Base-by-base conservation (phyloP, 2,329 filamentous ascomycete species). In the Beauveria pseudobassiana region DNA sequence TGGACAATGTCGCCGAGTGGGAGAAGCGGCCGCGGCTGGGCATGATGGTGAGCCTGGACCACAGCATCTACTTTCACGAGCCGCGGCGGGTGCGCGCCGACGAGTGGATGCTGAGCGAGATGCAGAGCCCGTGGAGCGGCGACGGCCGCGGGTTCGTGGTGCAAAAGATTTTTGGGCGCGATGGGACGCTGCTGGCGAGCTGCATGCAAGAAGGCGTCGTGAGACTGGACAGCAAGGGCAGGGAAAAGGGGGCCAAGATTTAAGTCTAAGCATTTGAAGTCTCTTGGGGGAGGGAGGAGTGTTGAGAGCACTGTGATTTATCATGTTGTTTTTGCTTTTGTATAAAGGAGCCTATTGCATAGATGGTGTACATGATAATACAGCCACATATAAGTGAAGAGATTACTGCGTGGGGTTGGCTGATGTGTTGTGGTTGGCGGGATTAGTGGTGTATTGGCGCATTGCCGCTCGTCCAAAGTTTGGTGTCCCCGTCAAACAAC, bases 21-120 rank as follows among this genome's bases (percentile, higher is more conserved):
- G 73, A 75, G 60, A 74, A 72, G 3, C 76, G 80, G 48, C 86
- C 85, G 4, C 78, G 82, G 69, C 76, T 93, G 55, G 89, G 89
- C n/a, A 95, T 95, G 90, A 86, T 92, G 82, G 90, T 95, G 57
- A 89, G 85, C 66, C 76, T 93, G 57, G 90, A 95, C 71, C 90
- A 95, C 72, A 83, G 80, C 56, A 87, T 88, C 64, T 88, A 87
- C 72, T 87, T 87, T 68, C 85, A 88, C 68, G 83, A 86, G 73
- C 84, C 85, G 26, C 73, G 74, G 63, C 73, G 73, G 62, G 82
- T 88, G 61, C 77, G 75, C 67, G 85, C 83, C 5, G 85, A 88
- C 68, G 83, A 92, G 74, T 93, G 89, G 89, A 88, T 92, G 83
- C 86, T 91, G 67, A 83, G 82, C 22, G 89, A 93, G 77, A 90